These are phyloP conservation scores for Trichocladium uniseriatum DNA, from an alignment of 495 filamentous ascomycete genomes.

Conservation along the genomic window DNA sequence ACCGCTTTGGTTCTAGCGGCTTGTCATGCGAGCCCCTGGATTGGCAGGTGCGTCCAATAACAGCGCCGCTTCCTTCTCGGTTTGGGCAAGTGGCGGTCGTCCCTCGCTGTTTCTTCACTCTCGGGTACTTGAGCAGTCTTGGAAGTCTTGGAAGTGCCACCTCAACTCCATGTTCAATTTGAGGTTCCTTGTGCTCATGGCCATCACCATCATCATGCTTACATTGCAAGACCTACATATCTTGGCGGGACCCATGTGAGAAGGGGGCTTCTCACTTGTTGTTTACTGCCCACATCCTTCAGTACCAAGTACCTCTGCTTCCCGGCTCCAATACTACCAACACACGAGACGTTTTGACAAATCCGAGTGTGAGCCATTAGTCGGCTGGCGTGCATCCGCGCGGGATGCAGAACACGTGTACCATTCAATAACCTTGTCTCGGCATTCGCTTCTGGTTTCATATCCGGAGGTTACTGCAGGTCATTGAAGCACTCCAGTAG, in stretches of 20 bases:
- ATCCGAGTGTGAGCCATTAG: background rate
- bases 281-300: too few species aligned
- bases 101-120: background rate
- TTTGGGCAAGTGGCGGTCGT: slow-evolving; percentile 2
- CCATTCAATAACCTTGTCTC: background rate
- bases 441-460: background rate
- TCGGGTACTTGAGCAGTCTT: background rate
- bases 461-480: too few species aligned
- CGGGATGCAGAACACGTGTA: background rate
- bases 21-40: background rate
- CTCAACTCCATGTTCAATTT: too few species aligned
- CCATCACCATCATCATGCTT: too few species aligned
- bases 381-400: background rate
- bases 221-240: background rate
- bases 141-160: too few species aligned
- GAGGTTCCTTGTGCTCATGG: too few species aligned
- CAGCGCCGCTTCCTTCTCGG: background rate
- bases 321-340: too few species aligned
- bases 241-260: slow-evolving; percentile 3
- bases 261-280: too few species aligned
- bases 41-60: background rate
- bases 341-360: too few species aligned
- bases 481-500: too few species aligned
- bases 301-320: background rate
- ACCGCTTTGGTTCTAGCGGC: background rate